Base-by-base conservation (phyloP, 352 stramenopile species). In the Globisporangium ultimum region DNA sequence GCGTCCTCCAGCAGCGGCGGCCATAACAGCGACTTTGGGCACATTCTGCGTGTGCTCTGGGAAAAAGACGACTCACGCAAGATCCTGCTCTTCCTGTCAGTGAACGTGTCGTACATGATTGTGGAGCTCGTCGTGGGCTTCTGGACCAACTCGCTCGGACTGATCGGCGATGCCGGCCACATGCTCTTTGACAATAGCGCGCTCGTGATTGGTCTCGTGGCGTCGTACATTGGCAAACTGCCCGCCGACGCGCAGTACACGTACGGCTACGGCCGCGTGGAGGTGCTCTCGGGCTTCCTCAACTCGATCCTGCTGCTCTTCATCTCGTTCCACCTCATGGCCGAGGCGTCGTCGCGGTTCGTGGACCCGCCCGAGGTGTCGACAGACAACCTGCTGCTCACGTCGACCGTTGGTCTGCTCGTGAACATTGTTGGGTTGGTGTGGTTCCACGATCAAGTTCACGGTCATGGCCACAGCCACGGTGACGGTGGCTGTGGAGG, bases 161-260 rank as follows among this genome's bases (percentile, higher is more conserved):
- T 96, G 40, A 89, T 93, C 59, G 84, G 84, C 15, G 88, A 96
- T 53, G 88, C 88, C 15, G 87, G 86, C 4, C 88, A 96, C 73
- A 96, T 96, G 88, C 74, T 93, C 18, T 94, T 93, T 58, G 88
- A 96, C 68, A 93, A 94, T 43, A 73, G 79, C 15, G 87, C 88
- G 18, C 71, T 96, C 12, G 57, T 95, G 45, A 95, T 96, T 56
- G 86, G 86, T 0, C 81, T 96, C 34, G 73, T 84, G 28, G 88
- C 88, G 14, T 89, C 88, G 11, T 95, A 94, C 60, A 88, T 94
- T 22, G 77, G 84, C 18, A 76, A 88, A 38, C 64, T 92, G 21
- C 86, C 86, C 18, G 71, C 80, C 9, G 80, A 91, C 45, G 63
- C 63, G 32, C 77, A 78, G 51, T 96, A 87, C 63, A 93, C 86